Evolutionary conservation across 768 basidiomycete genomes (phyloP).

Genomic region (Mycena chlorophos): DNA sequence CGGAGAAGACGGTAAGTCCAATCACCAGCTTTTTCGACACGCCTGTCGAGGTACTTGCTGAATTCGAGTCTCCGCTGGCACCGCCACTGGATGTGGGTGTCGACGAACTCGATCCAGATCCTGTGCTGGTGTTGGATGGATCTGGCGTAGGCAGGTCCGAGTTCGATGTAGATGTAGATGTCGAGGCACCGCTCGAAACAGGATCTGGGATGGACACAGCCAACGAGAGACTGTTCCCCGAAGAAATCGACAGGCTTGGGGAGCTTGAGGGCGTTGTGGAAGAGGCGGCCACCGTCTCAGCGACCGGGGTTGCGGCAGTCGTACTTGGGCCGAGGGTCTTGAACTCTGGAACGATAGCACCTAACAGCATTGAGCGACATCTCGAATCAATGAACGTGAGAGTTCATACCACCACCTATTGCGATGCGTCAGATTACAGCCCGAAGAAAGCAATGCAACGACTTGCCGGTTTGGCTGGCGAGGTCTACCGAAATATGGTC

Average conservation of each 20-base stretch:
- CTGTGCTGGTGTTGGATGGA: background rate
- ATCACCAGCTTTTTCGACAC: conserved; percentile 9
- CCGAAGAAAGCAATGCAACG: too few species aligned
- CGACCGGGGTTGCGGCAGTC: too few species aligned
- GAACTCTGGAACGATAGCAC: too few species aligned
- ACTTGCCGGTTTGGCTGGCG: background rate
- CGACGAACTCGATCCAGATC: background rate
- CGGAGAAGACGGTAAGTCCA: conserved; percentile 5
- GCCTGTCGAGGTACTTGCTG: background rate
- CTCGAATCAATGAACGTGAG: too few species aligned
- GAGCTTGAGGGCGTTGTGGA: too few species aligned
- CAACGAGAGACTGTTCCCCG: background rate
- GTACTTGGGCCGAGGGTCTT: too few species aligned
- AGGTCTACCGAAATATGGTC: conserved; percentile 24
- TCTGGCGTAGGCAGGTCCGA: background rate
- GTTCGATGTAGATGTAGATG: background rate
- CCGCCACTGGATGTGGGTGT: background rate
- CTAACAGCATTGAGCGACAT: too few species aligned
- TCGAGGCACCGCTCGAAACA: background rate
- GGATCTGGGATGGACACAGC: background rate
- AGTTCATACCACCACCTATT: too few species aligned
- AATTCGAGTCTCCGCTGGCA: background rate
- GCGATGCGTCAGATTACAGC: too few species aligned
- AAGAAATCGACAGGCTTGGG: too few species aligned
- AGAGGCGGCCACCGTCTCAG: too few species aligned